Base-by-base conservation (phyloP, 1,139 yeast species). In the Magnusiomyces sp. region DNA sequence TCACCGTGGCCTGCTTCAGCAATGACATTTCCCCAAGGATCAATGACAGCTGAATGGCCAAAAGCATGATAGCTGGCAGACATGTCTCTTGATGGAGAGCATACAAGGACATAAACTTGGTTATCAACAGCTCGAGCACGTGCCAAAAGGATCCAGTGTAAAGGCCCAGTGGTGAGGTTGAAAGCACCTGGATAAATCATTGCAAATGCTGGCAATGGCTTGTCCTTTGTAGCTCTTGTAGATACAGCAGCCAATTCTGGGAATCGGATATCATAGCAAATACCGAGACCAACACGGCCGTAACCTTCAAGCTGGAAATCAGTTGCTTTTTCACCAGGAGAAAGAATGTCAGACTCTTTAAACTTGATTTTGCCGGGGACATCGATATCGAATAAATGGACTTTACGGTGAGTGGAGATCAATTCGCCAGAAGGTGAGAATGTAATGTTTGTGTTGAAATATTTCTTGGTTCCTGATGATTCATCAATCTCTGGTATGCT, bases 121-220 rank as follows among this genome's bases (percentile, higher is more conserved):
- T 90, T 90, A 64, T 90, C 97, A 10, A 90, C 83, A 2, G 97
- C 95, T 55, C 97, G 74, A 1, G 95, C 76, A 53, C 90, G 74
- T 1, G 94, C 96, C 53, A 90, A 75, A 57, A 89, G 72, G 58
- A 83, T 84, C 97, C 97, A 90, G 65, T 88, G 97, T 62, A 87
- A 71, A 0, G 97, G 97, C 0, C 97, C 97, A 0, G 97, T 90
- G 32, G 92, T 87, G 20, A 95, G 86, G 71, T 90, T 90, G 72
- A 90, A 90, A 0, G 97, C 97, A 49, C 96, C 95, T 0, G 97
- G 97, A 58, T 88, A 89, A 49, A 88, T 74, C 92, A 89, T 83
- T 37, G 94, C 95, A 68, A 88, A 88, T 0, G 95, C 81, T 51
- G 38, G 45, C 29, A 43, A 40, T 16, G 43, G 14, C 14, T 40